Evolutionary conservation across 768 basidiomycete genomes (phyloP).

Genomic region (Mycena filopes): DNA sequence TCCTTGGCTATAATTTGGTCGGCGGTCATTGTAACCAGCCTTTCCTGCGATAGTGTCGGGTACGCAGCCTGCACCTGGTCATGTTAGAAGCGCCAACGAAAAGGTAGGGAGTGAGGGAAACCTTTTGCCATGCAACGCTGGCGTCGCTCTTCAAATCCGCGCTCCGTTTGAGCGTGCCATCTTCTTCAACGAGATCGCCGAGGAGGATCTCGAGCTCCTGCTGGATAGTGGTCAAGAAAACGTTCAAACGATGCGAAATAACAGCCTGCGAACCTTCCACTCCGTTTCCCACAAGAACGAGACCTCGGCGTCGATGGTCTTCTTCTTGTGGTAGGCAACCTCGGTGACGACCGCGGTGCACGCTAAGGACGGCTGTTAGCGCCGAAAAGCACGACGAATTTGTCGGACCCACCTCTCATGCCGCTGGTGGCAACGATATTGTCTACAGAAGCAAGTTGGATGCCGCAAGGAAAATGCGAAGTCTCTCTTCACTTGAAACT

Average conservation of each 20-base stretch:
- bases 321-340: conserved; percentile 63
- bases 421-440: conserved; percentile 75
- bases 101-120: conserved; percentile 30
- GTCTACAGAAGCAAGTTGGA: too few species aligned
- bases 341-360: conserved; percentile 77
- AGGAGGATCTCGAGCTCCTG: conserved; percentile 63
- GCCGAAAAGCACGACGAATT: too few species aligned
- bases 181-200: conserved; percentile 68
- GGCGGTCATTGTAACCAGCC: conserved; percentile 57
- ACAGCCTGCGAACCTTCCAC: conserved; percentile 53
- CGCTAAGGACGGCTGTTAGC: conserved; percentile 46
- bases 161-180: conserved; percentile 61
- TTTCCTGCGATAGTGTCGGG: conserved; percentile 60
- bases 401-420: conserved; percentile 62
- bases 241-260: too few species aligned
- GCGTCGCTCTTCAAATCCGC: conserved; percentile 68
- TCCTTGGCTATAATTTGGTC: conserved; percentile 63
- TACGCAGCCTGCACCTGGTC: conserved; percentile 70
- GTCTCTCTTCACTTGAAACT: too few species aligned
- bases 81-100: not conserved
- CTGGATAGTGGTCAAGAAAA: too few species aligned
- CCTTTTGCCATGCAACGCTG: conserved; percentile 72
- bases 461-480: too few species aligned
- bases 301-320: conserved; percentile 67
- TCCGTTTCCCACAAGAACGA: conserved; percentile 65